Percentiles rank a stretch among this genome's conserved stretches.
These are phyloP conservation scores for Persicaria maculosa DNA, from an alignment of 148 eudicot species.

Conservation along the genomic window DNA sequence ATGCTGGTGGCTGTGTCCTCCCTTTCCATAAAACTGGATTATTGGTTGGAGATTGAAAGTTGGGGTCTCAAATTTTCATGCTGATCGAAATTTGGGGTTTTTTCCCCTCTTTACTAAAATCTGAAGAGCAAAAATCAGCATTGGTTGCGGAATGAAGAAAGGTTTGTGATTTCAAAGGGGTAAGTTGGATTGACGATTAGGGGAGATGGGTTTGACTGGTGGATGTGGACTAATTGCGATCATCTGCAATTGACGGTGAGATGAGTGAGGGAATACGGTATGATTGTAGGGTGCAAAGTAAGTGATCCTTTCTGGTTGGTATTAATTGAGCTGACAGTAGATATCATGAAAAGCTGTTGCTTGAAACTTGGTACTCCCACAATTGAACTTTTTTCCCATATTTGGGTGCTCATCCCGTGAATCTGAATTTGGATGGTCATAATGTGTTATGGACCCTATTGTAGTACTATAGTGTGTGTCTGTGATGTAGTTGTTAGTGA, in stretches of 20 bases:
- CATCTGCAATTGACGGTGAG: background rate
- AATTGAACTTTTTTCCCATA: too few relatives aligned
- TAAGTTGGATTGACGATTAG: background rate
- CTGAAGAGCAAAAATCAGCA: too few relatives aligned
- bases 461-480: too few relatives aligned
- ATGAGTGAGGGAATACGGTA: background rate
- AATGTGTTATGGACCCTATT: too few relatives aligned
- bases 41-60: too few relatives aligned
- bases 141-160: too few relatives aligned
- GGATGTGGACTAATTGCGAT: background rate
- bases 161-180: background rate
- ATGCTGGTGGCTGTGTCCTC: conserved; percentile 3
- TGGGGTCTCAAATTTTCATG: too few relatives aligned
- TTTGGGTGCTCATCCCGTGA: background rate
- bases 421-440: too few relatives aligned
- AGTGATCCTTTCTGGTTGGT: background rate
- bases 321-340: background rate
- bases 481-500: too few relatives aligned
- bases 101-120: too few relatives aligned
- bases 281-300: background rate
- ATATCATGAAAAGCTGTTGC: background rate
- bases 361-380: background rate
- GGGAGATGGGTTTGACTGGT: background rate
- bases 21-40: conserved; percentile 19
- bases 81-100: too few relatives aligned